A percentile compares a stretch with the other conserved stretches of the same genome.
Conservation (phyloP, 768 basidiomycete species). For the Trametes coccinea region DNA sequence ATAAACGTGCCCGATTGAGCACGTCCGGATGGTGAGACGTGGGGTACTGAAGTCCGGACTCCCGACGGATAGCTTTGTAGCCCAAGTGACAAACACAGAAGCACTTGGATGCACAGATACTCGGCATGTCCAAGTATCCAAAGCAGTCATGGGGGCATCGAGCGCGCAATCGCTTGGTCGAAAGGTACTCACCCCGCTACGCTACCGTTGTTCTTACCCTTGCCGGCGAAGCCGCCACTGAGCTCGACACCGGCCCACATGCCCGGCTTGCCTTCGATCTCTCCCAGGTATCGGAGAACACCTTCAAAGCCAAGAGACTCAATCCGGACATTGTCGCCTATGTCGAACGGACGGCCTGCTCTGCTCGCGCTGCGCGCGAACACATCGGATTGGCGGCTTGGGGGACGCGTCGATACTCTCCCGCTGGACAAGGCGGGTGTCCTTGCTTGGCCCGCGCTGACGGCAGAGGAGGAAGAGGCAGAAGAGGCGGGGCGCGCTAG, state of each 20-base stretch:
- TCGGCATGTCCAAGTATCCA: background rate
- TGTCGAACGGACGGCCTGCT: constrained; percentile 50
- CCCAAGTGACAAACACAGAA: no score
- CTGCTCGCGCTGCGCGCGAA: constrained; percentile 49
- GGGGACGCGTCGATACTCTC: constrained; percentile 58
- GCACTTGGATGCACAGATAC: no score
- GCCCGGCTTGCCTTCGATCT: constrained; percentile 86
- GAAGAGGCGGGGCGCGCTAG: constrained; percentile 58
- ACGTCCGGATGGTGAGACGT: no score
- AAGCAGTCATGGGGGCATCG: background rate
- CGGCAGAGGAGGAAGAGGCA: constrained; percentile 53
- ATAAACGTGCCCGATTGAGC: no score
- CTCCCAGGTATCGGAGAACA: constrained; percentile 73
- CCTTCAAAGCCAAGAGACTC: constrained; percentile 91
- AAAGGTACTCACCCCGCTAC: constrained; percentile 74
- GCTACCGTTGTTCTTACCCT: constrained; percentile 93
- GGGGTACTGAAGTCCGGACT: no score
- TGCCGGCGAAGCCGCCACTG: constrained; percentile 78
- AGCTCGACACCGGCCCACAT: constrained; percentile 95
- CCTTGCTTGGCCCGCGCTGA: constrained; percentile 35
- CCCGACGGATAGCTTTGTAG: no score
- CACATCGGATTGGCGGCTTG: constrained; percentile 68
- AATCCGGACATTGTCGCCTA: constrained; percentile 83
- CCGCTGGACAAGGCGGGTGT: constrained; percentile 39
- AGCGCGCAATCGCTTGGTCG: background rate